Evolutionary conservation across 139 green algal genomes (phyloP).

Genomic region (Micractinium sp.): DNA sequence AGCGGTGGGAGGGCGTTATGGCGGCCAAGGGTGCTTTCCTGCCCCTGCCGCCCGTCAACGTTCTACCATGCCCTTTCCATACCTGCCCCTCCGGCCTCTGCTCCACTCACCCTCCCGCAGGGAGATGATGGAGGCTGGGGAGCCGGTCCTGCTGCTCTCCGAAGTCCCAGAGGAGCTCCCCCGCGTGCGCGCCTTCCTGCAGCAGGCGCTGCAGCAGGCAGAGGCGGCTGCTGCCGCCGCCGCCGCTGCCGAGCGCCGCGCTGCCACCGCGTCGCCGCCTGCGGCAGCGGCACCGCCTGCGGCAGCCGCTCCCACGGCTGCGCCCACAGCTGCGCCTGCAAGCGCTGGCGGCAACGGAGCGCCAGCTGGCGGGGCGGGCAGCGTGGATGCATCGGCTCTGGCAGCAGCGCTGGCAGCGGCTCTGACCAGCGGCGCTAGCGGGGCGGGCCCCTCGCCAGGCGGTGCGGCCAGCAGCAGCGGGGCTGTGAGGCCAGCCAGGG

Average conservation of each 20-base stretch:
- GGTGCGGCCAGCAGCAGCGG: not conserved
- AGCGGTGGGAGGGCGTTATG: no score
- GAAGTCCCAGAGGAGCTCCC: slow-evolving; percentile 24
- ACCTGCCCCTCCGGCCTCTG: not conserved
- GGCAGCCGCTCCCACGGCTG: not conserved
- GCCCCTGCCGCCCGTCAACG: not conserved
- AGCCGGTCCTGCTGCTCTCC: slow-evolving; percentile 26
- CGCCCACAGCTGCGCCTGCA: not conserved
- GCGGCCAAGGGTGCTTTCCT: not conserved
- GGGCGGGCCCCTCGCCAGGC: not conserved
- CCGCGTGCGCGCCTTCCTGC: not conserved
- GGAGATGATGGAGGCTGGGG: slow-evolving; percentile 40
- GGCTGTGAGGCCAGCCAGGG: not conserved
- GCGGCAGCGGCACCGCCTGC: not conserved
- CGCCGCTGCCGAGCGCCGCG: not conserved
- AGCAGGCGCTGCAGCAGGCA: slow-evolving; percentile 29
- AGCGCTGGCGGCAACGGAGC: not conserved
- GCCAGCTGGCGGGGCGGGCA: no score
- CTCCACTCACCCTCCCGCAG: not conserved
- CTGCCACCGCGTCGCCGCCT: not conserved
- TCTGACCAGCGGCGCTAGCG: not conserved
- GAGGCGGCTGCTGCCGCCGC: slow-evolving; percentile 1
- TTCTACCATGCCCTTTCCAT: not conserved
- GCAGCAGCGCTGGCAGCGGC: not conserved
- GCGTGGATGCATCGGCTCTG: not conserved